Evolutionary conservation across 306 rosid species (phyloP).

Genomic region (Lablab purpureus): DNA sequence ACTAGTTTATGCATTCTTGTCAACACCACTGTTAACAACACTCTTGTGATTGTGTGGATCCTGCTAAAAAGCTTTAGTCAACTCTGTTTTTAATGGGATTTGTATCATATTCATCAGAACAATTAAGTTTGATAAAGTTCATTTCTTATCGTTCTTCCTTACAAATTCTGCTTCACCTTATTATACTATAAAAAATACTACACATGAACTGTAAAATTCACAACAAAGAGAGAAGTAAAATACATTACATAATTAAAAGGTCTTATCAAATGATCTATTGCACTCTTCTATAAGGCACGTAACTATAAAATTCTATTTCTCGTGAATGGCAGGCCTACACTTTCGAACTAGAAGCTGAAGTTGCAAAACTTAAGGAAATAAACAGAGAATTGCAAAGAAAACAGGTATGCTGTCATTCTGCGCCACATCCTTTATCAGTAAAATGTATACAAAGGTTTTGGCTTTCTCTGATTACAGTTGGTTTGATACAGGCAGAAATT

Average conservation of each 20-base stretch:
- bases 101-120: background rate
- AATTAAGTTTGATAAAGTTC: slow-evolving; percentile 3
- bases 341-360: slow-evolving; percentile 88
- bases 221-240: background rate
- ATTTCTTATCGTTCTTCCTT: background rate
- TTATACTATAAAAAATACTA: background rate
- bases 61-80: background rate
- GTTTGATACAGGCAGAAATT: slow-evolving; percentile 66
- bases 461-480: slow-evolving; percentile 40
- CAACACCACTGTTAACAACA: background rate
- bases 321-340: slow-evolving; percentile 83
- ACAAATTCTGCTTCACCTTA: background rate
- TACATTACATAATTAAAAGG: background rate
- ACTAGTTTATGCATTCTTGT: background rate
- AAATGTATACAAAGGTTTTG: background rate
- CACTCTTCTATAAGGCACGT: background rate
- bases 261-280: slow-evolving; percentile 3
- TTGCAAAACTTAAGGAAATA: slow-evolving; percentile 74
- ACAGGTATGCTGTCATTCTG: slow-evolving; percentile 59
- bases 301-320: slow-evolving; percentile 32
- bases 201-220: slow-evolving; percentile 2
- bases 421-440: slow-evolving; percentile 12
- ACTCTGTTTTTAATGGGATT: background rate
- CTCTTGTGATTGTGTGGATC: background rate
- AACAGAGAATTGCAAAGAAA: slow-evolving; percentile 77